Base-by-base conservation (phyloP, 805 yeast species). In the Dipodascus geniculatus region DNA sequence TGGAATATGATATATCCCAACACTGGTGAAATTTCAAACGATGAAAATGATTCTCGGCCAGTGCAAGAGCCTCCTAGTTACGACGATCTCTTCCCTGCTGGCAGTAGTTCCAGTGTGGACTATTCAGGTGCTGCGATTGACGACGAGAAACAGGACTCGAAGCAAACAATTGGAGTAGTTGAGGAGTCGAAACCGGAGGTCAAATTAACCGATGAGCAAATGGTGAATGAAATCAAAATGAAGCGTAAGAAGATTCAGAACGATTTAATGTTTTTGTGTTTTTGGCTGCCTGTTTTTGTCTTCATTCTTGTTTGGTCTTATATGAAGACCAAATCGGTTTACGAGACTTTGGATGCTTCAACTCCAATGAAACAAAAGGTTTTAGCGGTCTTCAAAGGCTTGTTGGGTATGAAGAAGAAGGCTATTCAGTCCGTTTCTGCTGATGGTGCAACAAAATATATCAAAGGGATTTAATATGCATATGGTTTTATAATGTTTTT, bases 271-370 rank as follows among this genome's bases (percentile, higher is more conserved):
- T 73, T 90, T 58, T 70, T 87, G 56, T 87, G 89, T 66, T 89
- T 90, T 76, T 90, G 97, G 97, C 70, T 89, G 54, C 97, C 97
- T 14, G 76, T 86, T 38, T 69, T 87, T 52, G 60, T 83, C 22
- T 58, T 65, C 33, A 59, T 62, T 42, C 42, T 60, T 44, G 65
- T 85, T 23, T 57, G 60, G 60, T 23, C 60, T 28, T 57, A 59
- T 9, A 35, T 55, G 49, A 56, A 59, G 52, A 52, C 54, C 17
- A 54, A 54, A 23, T 20, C 55, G 2, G 58, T 54, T 22, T 48
- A 59, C 49, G 53, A 58, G 35, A 22, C 57, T n/a, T 48, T 49
- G 28, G 55, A 57, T 20, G 31, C 47, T 19, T 24, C 53, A n/a
- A 35, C 47, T n/a, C 44, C 44, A 38, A 16, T 56, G 3, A 50